A percentile compares a stretch with the other conserved stretches of the same genome.
Conservation (phyloP, 2,329 filamentous ascomycete species). For the Nannizziopsis arthrosporioides region DNA sequence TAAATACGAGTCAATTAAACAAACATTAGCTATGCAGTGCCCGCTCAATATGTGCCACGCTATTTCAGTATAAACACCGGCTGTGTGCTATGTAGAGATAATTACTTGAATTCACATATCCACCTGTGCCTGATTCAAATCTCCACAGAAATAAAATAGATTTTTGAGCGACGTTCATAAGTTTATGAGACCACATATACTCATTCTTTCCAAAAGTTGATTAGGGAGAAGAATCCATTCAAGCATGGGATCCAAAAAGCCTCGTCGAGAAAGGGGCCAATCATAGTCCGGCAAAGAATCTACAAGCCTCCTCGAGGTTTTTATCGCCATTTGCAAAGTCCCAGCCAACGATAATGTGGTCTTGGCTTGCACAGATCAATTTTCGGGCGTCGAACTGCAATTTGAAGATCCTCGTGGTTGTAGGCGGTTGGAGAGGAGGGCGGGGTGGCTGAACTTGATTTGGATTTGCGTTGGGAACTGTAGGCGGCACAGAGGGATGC, state of each 20-base stretch:
- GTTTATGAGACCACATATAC: too few species aligned
- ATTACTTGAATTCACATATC: too few species aligned
- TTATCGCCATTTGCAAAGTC: slow-evolving; percentile 85
- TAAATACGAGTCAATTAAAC: too few species aligned
- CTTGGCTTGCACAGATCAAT: slow-evolving; percentile 90
- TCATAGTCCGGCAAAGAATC: slow-evolving; percentile 54
- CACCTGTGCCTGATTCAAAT: too few species aligned
- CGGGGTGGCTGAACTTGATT: not conserved
- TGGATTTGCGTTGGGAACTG: not conserved
- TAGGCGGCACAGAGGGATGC: not conserved
- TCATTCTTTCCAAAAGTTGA: too few species aligned
- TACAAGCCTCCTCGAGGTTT: slow-evolving; percentile 64
- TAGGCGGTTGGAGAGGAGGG: not conserved
- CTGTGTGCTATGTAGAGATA: too few species aligned
- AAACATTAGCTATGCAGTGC: too few species aligned
- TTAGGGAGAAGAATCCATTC: not conserved
- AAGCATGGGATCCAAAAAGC: not conserved
- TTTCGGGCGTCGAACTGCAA: slow-evolving; percentile 87
- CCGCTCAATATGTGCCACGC: too few species aligned
- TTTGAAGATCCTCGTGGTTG: slow-evolving; percentile 70
- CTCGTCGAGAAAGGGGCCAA: not conserved
- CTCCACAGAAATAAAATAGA: too few species aligned
- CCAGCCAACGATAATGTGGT: slow-evolving; percentile 87
- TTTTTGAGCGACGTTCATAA: too few species aligned
- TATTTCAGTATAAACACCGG: too few species aligned